A percentile compares a stretch with the other conserved stretches of the same genome.
These are phyloP conservation scores for Trichoderma sp. DNA, from an alignment of 2,329 filamentous ascomycete species.

Conservation along the genomic window DNA sequence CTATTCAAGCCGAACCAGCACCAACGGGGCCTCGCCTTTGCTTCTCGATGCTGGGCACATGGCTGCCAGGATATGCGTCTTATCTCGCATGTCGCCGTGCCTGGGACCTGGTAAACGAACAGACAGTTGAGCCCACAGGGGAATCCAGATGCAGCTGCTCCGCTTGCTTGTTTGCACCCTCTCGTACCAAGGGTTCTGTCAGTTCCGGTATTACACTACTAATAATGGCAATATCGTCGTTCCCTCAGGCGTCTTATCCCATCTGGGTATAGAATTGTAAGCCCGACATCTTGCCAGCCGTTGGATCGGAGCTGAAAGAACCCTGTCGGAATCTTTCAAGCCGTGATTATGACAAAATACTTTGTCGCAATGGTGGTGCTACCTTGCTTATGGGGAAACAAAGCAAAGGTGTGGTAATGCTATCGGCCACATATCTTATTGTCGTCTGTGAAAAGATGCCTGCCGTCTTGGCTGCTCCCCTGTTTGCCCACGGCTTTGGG, in stretches of 20 bases:
- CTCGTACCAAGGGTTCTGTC: neutral
- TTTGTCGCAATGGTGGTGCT: neutral
- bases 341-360: neutral
- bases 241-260: neutral
- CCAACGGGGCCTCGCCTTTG: neutral
- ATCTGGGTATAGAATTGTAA: neutral
- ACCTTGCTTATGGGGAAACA: neutral
- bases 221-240: neutral
- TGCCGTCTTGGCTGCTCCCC: neutral
- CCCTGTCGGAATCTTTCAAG: neutral
- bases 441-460: neutral
- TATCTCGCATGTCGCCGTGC: neutral
- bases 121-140: neutral
- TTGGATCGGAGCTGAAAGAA: conserved; percentile 4
- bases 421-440: neutral
- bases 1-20: neutral
- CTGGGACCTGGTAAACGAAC: neutral
- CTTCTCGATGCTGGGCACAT: neutral
- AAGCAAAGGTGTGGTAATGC: neutral
- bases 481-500: neutral
- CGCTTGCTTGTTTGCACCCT: neutral
- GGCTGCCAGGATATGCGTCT: neutral
- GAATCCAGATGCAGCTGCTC: neutral
- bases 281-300: neutral
- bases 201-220: neutral